phyloP scores from a whole-genome alignment of 805 yeast species.

The Wickerhamiella spandovensis region DNA sequence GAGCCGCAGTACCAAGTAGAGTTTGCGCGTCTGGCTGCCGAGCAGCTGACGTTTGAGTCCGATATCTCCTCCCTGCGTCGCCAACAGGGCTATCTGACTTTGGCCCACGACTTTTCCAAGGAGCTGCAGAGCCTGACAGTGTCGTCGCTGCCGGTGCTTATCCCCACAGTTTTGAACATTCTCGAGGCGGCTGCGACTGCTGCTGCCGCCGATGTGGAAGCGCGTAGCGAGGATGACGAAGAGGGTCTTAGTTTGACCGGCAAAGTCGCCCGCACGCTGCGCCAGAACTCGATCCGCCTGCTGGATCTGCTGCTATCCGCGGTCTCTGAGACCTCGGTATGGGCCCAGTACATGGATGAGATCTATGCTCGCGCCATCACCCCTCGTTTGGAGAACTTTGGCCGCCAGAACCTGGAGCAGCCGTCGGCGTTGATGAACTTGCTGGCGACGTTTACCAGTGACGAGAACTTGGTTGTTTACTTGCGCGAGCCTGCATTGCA shows the following conservation, averaged over 20 bases:
- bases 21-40: constrained; percentile 52
- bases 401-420: constrained; percentile 66
- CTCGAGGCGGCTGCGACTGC: neutral
- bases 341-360: constrained; percentile 38
- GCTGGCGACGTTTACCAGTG: constrained; percentile 44
- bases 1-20: constrained; percentile 33
- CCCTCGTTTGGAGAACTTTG: constrained; percentile 58
- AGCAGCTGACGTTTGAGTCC: constrained; percentile 32
- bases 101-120: constrained; percentile 41
- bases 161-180: constrained; percentile 39
- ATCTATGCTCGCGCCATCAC: constrained; percentile 42
- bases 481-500: constrained; percentile 38
- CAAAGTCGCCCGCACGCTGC: constrained; percentile 42
- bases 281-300: constrained; percentile 57
- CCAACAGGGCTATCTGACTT: constrained; percentile 45
- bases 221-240: constrained; percentile 7
- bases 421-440: constrained; percentile 65
- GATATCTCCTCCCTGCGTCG: constrained; percentile 10
- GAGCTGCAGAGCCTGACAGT: constrained; percentile 47
- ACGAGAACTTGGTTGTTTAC: constrained; percentile 35
- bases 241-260: constrained; percentile 11
- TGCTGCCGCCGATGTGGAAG: neutral
- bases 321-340: constrained; percentile 38
- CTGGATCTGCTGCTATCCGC: constrained; percentile 42
- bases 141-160: constrained; percentile 34